Evolutionary conservation across 2,329 filamentous ascomycete species (phyloP), one percentile per base, ranked within the genome.

Genomic region (Ophiostoma australiae): DNA sequence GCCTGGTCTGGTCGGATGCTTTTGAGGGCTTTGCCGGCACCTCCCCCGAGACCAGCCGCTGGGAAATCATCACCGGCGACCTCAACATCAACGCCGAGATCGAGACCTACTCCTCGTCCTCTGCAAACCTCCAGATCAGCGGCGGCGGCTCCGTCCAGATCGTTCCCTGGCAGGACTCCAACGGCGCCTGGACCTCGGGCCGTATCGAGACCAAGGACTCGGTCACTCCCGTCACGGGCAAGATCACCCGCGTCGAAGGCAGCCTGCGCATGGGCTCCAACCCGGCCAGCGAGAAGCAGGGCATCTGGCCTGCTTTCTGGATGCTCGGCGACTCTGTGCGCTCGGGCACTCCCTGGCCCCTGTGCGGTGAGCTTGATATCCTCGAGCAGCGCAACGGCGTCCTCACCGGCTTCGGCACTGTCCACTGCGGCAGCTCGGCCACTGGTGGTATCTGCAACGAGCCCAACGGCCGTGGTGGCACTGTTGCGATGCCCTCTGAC

Each of bases 11-110:
- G 82, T 76, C 80, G 5, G 83, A 85, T 33, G 75, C 73, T 33
- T 86, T 86, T 70, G 55, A 70, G 2, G 84, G 84, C 7, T 41
- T 69, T 0, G 73, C 76, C 23, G 80, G 81, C 58, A 72, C 75
- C 1, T 71, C 76, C 0, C 80, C 82, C 5, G 77, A 79, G 75
- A 69, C 73, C 4, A 74, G 35, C 68, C 77, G 77, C 67, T 86
- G 84, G 84, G 79, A 82, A 72, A 69, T 72, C 41, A 82, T 85
- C 74, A 85, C 84, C 69, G 82, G 85, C 75, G 84, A 86, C 73
- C 84, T 90, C 77, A 89, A 88, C 77, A 85, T 89, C 72, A 88
- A 87, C 80, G 80, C 83, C 74, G 85, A 87, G 75, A 74, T 83
- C 20, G 79, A 88, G 76, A 79, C 78, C 3, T 88, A 87, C 78